Conservation (phyloP, 2,329 filamentous ascomycete genomes). For the Pseudopyricularia javanii region DNA sequence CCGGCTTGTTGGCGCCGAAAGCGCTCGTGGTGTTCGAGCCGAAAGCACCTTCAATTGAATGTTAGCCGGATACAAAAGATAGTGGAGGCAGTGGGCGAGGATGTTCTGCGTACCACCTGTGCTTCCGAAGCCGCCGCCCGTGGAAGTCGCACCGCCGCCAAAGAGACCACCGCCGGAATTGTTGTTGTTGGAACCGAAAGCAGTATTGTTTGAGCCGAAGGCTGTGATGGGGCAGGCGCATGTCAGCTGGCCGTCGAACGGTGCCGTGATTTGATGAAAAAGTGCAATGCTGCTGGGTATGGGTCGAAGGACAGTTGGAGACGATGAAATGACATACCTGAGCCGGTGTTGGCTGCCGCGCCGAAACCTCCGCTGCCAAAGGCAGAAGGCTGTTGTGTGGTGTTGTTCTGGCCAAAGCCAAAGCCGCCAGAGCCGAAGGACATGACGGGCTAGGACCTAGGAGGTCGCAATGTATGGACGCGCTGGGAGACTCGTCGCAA, state of each 20-base stretch:
- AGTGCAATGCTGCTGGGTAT: neutral
- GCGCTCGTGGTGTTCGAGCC: conserved; percentile 9
- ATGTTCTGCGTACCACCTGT: conserved; percentile 9
- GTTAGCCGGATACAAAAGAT: neutral
- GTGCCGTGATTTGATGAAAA: neutral
- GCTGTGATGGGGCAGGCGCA: conserved; percentile 12
- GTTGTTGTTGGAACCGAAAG: conserved; percentile 22
- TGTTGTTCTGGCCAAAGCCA: conserved; percentile 49
- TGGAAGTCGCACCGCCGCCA: conserved; percentile 15
- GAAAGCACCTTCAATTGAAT: conserved; percentile 13
- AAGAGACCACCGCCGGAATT: conserved; percentile 31
- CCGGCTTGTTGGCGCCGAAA: conserved; percentile 22
- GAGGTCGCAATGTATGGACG: neutral
- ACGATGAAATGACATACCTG: conserved; percentile 34
- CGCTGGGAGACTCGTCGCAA: neutral
- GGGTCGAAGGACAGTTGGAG: neutral
- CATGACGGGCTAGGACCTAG: conserved; percentile 26
- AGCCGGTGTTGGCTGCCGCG: conserved; percentile 24
- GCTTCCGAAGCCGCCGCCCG: conserved; percentile 8
- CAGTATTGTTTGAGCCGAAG: conserved; percentile 17
- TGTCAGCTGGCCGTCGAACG: neutral
- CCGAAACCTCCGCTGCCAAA: conserved; percentile 53
- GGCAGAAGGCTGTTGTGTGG: conserved; percentile 26
- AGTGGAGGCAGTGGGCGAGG: neutral
- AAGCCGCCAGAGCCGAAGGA: conserved; percentile 42